These are phyloP conservation scores for Geranomyces variabilis DNA, from an alignment of 192 early-diverging fungal genomes.

Conservation along the genomic window DNA sequence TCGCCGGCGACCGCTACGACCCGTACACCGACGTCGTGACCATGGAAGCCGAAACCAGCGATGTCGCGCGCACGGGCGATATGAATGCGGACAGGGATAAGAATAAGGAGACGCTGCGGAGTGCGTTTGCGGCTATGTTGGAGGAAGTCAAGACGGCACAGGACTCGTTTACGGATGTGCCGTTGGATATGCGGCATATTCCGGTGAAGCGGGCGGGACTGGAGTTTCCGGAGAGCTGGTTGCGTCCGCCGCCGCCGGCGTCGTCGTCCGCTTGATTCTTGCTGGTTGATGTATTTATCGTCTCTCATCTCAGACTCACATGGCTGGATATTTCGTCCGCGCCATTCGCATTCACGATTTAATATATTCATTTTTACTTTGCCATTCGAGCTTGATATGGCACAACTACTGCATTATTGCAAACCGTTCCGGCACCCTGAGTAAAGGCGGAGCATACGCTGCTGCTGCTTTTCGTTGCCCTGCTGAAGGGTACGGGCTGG, in stretches of 20 bases:
- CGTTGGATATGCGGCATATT: slow-evolving; percentile 61
- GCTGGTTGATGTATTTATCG: too few species aligned
- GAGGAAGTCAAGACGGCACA: slow-evolving; percentile 61
- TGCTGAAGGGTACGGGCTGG: too few species aligned
- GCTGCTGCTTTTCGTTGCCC: too few species aligned
- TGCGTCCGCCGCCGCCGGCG: slow-evolving; percentile 10
- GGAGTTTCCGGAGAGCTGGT: slow-evolving; percentile 68
- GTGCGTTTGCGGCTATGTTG: slow-evolving; percentile 54
- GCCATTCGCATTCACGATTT: too few species aligned
- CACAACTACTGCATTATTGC: too few species aligned
- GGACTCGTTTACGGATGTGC: slow-evolving; percentile 61
- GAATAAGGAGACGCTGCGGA: slow-evolving; percentile 38
- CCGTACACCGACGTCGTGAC: slow-evolving; percentile 58
- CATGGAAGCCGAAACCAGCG: slow-evolving; percentile 59
- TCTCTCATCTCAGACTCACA: too few species aligned
- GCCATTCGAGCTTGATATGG: too few species aligned
- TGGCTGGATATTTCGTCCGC: too few species aligned
- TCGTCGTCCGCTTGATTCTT: too few species aligned
- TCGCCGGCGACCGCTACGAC: slow-evolving; percentile 64
- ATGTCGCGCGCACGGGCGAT: neutral
- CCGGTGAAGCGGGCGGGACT: slow-evolving; percentile 48
- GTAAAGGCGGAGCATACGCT: too few species aligned
- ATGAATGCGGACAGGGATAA: slow-evolving; percentile 1
- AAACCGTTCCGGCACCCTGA: too few species aligned
- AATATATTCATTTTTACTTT: too few species aligned